phyloP scores from a whole-genome alignment of 208 protist species.

The Novymonas esmeraldas region DNA sequence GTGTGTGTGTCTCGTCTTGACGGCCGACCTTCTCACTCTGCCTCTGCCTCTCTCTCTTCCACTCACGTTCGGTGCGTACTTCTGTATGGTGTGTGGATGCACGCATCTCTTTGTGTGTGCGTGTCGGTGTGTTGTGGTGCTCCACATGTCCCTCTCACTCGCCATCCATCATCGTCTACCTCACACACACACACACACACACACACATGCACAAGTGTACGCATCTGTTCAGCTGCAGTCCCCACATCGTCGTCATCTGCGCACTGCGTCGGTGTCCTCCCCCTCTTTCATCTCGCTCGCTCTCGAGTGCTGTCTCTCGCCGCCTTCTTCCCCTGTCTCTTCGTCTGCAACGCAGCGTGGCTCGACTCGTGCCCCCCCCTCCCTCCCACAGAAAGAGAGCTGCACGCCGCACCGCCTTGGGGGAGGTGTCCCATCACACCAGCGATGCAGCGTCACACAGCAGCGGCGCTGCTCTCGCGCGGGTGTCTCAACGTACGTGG shows the following conservation, averaged over 20 bases:
- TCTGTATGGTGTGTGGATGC: not conserved
- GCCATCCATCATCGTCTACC: not conserved
- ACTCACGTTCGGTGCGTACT: not conserved
- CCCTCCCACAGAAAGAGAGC: no score
- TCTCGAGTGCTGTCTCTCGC: no score
- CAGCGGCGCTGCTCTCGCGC: not conserved
- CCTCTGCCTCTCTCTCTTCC: not conserved
- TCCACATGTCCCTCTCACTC: not conserved
- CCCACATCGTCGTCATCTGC: no score
- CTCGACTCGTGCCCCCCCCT: no score
- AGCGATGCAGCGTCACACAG: not conserved
- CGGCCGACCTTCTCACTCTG: not conserved
- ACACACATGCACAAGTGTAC: no score
- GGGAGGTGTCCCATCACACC: no score
- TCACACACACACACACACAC: not conserved
- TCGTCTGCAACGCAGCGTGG: no score
- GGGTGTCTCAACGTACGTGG: no score
- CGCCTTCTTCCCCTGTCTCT: not conserved
- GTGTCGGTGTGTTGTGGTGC: not conserved
- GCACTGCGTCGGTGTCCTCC: not conserved
- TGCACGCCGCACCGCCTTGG: no score
- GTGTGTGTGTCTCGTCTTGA: not conserved
- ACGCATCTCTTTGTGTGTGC: not conserved
- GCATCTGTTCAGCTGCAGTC: no score
- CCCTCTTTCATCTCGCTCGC: not conserved